phyloP scores from a whole-genome alignment of 2,329 filamentous ascomycete species.

The Fusarium continuum region DNA sequence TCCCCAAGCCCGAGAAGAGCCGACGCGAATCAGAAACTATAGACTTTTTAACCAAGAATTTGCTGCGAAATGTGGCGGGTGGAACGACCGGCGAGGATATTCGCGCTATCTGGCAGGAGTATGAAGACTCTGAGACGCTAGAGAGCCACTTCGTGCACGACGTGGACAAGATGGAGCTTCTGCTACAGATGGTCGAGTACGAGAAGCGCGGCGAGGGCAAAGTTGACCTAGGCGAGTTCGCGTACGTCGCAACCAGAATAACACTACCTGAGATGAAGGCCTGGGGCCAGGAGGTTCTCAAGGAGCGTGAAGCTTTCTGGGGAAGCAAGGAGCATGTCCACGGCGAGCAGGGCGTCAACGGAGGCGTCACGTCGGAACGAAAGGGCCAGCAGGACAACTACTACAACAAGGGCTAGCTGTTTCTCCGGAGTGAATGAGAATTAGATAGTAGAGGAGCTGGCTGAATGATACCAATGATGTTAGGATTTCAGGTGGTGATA shows the following conservation, averaged over 20 bases:
- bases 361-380: conserved; percentile 50
- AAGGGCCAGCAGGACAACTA: conserved; percentile 59
- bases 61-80: conserved; percentile 80
- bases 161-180: conserved; percentile 94
- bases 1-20: conserved; percentile 88
- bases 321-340: conserved; percentile 57
- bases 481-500: no score
- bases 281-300: conserved; percentile 81
- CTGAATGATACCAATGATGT: conserved; percentile 31
- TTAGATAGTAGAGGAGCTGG: not conserved
- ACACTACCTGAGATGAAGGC: conserved; percentile 78
- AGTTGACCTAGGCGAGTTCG: conserved; percentile 87
- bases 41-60: conserved; percentile 81
- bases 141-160: conserved; percentile 95
- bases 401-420: conserved; percentile 50
- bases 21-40: conserved; percentile 88
- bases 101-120: conserved; percentile 88
- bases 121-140: conserved; percentile 84
- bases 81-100: conserved; percentile 76
- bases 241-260: conserved; percentile 78
- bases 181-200: conserved; percentile 97
- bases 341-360: conserved; percentile 54
- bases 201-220: conserved; percentile 74
- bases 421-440: not conserved
- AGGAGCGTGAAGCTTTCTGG: conserved; percentile 82